phyloP scores from a whole-genome alignment of 257 asterid genomes.

The Sherardia arvensis region DNA sequence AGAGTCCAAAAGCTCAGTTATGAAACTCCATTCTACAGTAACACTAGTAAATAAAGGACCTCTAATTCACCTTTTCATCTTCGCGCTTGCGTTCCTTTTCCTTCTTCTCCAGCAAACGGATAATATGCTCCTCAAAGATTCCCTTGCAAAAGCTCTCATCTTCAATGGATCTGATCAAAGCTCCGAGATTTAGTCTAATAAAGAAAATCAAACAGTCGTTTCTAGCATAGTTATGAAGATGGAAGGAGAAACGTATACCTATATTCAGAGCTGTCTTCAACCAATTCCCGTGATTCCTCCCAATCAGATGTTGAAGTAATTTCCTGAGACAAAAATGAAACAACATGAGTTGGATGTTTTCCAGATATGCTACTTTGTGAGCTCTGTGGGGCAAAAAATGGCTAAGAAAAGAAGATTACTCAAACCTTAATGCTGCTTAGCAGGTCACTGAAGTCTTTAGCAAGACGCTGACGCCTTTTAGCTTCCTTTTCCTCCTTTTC shows the following conservation, averaged over 20 bases:
- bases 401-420: slow-evolving; percentile 14
- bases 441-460: slow-evolving; percentile 71
- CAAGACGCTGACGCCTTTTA: slow-evolving; percentile 80
- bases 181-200: slow-evolving; percentile 12
- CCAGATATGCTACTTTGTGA: background rate
- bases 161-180: slow-evolving; percentile 57
- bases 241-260: slow-evolving; percentile 32
- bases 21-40: background rate
- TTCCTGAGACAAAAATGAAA: slow-evolving; percentile 37
- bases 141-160: slow-evolving; percentile 69
- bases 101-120: slow-evolving; percentile 78
- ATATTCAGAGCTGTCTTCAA: slow-evolving; percentile 83
- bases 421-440: slow-evolving; percentile 65
- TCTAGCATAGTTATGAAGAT: background rate
- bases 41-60: background rate
- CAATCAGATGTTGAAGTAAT: slow-evolving; percentile 60
- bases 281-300: slow-evolving; percentile 76
- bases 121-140: slow-evolving; percentile 65
- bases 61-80: slow-evolving; percentile 66
- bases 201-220: slow-evolving; percentile 7
- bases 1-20: background rate
- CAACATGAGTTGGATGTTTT: background rate
- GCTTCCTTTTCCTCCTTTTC: slow-evolving; percentile 96
- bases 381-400: background rate
- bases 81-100: slow-evolving; percentile 93